Evolutionary conservation across 2,329 filamentous ascomycete species (phyloP), one percentile per base, ranked within the genome.

Genomic region (Ophiocordyceps camponoti-floridani): DNA sequence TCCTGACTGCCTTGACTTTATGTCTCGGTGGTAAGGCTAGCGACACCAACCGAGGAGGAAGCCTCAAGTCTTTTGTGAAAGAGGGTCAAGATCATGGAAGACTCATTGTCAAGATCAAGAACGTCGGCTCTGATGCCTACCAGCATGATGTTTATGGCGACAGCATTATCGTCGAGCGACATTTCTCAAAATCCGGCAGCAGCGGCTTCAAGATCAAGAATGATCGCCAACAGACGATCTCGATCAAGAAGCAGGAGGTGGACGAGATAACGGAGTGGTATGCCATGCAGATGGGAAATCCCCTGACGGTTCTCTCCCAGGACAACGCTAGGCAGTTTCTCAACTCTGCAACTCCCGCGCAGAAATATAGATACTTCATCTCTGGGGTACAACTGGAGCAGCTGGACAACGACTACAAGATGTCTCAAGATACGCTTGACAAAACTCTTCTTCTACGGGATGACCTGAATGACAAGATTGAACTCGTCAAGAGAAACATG

Each of bases 301-400:
- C 91, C 0, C 80, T 98, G 66, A 96, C 93, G 47, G 84, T 96
- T 7, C 70, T 98, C 16, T 94, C 88, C 1, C 91, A 98, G 60
- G 91, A 98, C 58, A 87, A 88, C 61, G 91, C 91, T 11, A 79
- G 91, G 11, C 84, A 94, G 47, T 98, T 98, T 54, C 72, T 98
- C 40, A 94, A 89, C 56, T 76, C 80, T 33, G 89, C 91, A 12
- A 83, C 78, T 2, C 76, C 87, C 0, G 67, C 75, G 4, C 79
- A 89, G 48, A 98, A 98, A 59, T 98, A 96, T 69, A 91, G 85
- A 52, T 95, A 95, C 56, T 98, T 98, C 57, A 75, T 94, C 48
- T 86, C 88, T 53, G 91, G 91, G 26, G 93, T 94, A 0, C 88
- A 96, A 54, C 73, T 98, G 1, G 86, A 96, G 58, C 82, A 89